A percentile compares a stretch with the other conserved stretches of the same genome.
Conservation (phyloP, 495 filamentous ascomycete genomes). For the Ascodesmis nigricans region DNA sequence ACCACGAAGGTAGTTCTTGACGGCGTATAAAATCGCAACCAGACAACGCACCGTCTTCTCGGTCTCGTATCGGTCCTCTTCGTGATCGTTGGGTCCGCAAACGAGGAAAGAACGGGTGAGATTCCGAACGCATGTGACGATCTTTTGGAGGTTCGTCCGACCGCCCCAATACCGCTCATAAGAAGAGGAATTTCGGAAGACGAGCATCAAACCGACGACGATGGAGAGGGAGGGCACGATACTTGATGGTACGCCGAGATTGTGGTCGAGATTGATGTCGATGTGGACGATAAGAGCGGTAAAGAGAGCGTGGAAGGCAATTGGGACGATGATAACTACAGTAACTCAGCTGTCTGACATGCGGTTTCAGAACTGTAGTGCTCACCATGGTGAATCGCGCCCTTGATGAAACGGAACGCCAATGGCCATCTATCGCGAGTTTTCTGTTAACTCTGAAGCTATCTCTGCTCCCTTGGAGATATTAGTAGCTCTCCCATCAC, state of each 20-base stretch:
- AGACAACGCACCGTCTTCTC: conserved; percentile 28
- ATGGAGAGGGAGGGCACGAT: conserved; percentile 61
- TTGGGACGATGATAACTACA: conserved; percentile 35
- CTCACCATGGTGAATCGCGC: conserved; percentile 40
- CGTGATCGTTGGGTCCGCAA: conserved; percentile 27
- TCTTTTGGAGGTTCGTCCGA: conserved; percentile 34
- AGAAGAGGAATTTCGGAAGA: conserved; percentile 51
- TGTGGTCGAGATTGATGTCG: conserved; percentile 32
- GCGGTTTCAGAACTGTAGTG: neutral
- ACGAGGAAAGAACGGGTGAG: conserved; percentile 36
- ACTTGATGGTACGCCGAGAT: conserved; percentile 38
- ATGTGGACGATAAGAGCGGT: conserved; percentile 41
- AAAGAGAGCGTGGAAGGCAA: conserved; percentile 41
- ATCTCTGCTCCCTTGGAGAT: neutral
- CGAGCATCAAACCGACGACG: conserved; percentile 61
- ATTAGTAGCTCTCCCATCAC: neutral
- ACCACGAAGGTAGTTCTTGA: conserved; percentile 53
- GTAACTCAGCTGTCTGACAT: neutral
- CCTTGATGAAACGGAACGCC: conserved; percentile 53
- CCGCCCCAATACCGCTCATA: conserved; percentile 58
- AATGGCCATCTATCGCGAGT: conserved; percentile 41
- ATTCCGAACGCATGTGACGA: conserved; percentile 40
- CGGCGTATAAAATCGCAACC: conserved; percentile 48
- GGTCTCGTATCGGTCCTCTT: conserved; percentile 31
- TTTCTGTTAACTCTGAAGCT: too few species aligned